Percentiles rank a stretch among this genome's conserved stretches.
These are phyloP conservation scores for Linnemannia exigua DNA, from an alignment of 192 early-diverging fungal species.

Conservation along the genomic window DNA sequence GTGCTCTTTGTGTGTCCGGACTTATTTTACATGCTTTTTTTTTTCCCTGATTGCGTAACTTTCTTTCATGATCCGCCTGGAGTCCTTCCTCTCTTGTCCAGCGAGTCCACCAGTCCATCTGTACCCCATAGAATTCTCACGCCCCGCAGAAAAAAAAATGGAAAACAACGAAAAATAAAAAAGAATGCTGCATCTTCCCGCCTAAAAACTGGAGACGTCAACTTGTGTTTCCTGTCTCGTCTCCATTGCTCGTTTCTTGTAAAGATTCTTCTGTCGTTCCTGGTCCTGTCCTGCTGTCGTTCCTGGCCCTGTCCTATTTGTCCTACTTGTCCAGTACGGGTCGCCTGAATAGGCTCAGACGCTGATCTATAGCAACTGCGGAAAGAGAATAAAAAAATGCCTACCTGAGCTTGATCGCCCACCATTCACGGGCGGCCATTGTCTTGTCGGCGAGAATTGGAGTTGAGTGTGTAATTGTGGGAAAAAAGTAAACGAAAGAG, in stretches of 20 bases:
- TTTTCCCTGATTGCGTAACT: background rate
- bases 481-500: background rate
- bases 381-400: background rate
- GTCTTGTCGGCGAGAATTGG: constrained; percentile 1
- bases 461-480: background rate
- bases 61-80: constrained; percentile 6
- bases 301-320: background rate
- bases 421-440: constrained; percentile 56
- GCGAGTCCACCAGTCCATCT: background rate
- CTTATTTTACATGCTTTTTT: background rate
- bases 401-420: constrained; percentile 56
- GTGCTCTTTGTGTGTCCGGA: background rate
- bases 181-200: background rate
- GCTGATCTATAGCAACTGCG: constrained; percentile 2
- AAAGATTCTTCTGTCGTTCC: background rate
- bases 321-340: background rate
- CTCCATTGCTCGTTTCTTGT: background rate
- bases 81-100: background rate
- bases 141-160: background rate
- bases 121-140: constrained; percentile 24
- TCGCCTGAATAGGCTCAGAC: too few species aligned
- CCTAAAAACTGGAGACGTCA: background rate
- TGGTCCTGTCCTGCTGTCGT: background rate
- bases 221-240: background rate
- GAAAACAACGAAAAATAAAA: background rate